Conservation (phyloP, 495 filamentous ascomycete genomes). For the Annulohypoxylon moriforme region DNA sequence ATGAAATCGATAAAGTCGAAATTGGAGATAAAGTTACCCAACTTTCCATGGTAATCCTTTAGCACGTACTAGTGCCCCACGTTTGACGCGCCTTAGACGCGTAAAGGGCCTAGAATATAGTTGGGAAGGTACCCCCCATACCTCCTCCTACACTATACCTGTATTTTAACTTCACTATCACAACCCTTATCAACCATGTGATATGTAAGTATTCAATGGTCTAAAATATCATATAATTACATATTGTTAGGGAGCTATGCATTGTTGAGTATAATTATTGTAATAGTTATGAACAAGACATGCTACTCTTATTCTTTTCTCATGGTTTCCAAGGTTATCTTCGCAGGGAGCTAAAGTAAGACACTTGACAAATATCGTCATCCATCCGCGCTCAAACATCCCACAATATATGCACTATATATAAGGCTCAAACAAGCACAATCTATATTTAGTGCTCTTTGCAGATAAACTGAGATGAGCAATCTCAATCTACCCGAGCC, state of each 20-base stretch:
- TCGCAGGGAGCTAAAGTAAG: neutral
- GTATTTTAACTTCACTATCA: neutral
- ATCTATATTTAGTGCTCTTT: neutral
- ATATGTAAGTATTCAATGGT: neutral
- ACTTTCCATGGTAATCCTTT: constrained; percentile 1
- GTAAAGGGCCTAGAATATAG: constrained; percentile 35
- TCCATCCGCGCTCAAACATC: neutral
- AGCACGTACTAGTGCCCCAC: constrained; percentile 22
- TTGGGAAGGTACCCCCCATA: neutral
- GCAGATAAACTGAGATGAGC: neutral
- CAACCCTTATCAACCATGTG: neutral
- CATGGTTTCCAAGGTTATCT: too few species aligned
- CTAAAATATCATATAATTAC: neutral
- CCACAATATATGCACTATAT: neutral
- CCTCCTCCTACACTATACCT: neutral
- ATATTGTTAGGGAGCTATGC: neutral
- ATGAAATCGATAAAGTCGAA: constrained; percentile 3
- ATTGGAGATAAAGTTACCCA: neutral
- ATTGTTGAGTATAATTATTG: neutral
- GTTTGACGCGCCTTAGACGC: constrained; percentile 41
- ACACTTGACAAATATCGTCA: neutral
- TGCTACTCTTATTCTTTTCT: too few species aligned
- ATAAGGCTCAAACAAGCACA: neutral
- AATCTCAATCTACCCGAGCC: neutral
- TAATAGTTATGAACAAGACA: neutral